phyloP scores from a whole-genome alignment of 306 rosid species.

The Rosa lucieae region DNA sequence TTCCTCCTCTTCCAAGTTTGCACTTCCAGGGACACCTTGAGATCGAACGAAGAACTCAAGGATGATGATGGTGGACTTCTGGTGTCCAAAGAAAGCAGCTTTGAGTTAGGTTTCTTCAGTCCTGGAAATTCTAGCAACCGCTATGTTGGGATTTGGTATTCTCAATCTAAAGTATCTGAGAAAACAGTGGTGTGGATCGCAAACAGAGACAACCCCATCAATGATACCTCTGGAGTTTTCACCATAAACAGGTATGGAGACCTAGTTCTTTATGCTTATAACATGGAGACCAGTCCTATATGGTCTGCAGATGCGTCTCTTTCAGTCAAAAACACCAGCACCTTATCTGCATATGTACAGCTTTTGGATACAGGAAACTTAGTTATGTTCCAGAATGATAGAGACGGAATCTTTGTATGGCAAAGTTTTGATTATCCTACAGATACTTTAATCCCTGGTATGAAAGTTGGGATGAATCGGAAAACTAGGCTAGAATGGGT shows the following conservation, averaged over 20 bases:
- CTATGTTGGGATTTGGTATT: constrained; percentile 47
- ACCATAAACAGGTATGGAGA: constrained; percentile 10
- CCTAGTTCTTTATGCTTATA: background rate
- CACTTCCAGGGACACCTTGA: background rate
- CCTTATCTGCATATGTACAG: constrained; percentile 3
- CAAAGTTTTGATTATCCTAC: constrained; percentile 45
- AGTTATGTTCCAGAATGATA: background rate
- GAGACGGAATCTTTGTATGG: constrained; percentile 19
- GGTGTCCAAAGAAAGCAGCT: constrained; percentile 36
- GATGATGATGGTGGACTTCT: constrained; percentile 44
- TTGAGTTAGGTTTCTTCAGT: constrained; percentile 38
- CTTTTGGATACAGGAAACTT: constrained; percentile 24
- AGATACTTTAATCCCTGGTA: constrained; percentile 31
- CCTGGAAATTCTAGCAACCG: background rate
- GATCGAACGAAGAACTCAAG: constrained; percentile 6
- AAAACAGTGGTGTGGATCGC: constrained; percentile 50
- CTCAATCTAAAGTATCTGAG: background rate
- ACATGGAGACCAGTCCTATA: background rate
- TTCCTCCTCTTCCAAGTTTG: background rate
- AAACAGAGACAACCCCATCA: constrained; percentile 25
- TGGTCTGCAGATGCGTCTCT: constrained; percentile 14
- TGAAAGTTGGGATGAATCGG: constrained; percentile 15
- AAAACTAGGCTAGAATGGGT: constrained; percentile 25
- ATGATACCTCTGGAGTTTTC: constrained; percentile 23
- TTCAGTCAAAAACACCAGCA: background rate